These are phyloP conservation scores for Phytophthora rubi DNA, from an alignment of 352 stramenopile genomes.

Conservation along the genomic window DNA sequence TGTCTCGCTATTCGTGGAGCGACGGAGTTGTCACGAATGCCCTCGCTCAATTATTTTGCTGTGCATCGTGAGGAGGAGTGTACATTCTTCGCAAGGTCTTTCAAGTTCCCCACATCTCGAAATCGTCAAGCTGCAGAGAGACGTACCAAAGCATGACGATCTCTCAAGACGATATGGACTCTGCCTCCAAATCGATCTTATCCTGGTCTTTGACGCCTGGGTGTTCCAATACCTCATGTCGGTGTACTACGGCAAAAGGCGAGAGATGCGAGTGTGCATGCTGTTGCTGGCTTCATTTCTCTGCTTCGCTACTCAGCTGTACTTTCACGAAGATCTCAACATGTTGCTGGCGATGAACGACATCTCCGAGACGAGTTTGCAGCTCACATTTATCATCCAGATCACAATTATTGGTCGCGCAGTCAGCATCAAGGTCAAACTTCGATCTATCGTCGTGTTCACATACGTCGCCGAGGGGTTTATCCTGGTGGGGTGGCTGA, in stretches of 20 bases:
- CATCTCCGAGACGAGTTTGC: constrained; percentile 36
- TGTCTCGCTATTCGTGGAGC: neutral
- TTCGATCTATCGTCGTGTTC: constrained; percentile 23
- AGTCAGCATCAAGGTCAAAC: constrained; percentile 23
- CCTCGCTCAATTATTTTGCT: too few species aligned
- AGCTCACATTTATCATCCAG: constrained; percentile 41
- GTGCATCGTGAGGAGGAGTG: too few species aligned
- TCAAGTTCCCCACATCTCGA: neutral
- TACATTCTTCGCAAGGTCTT: neutral
- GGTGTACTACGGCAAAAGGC: constrained; percentile 32
- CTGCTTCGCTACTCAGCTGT: constrained; percentile 30
- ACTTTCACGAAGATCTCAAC: constrained; percentile 11
- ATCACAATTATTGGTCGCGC: constrained; percentile 40
- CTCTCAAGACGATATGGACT: constrained; percentile 6
- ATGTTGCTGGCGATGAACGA: constrained; percentile 32
- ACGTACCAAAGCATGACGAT: neutral
- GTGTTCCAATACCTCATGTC: constrained; percentile 41
- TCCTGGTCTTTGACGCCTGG: constrained; percentile 23
- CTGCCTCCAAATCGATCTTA: neutral
- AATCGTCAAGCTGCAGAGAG: too few species aligned
- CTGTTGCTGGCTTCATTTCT: constrained; percentile 27
- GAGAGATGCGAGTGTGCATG: constrained; percentile 26
- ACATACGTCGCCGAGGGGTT: constrained; percentile 7
- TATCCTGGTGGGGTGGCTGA: constrained; percentile 3
- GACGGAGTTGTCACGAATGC: neutral